Evolutionary conservation across 495 filamentous ascomycete genomes (phyloP), one percentile per base, ranked within the genome.

Genomic region (Bryoglossum gracile): DNA sequence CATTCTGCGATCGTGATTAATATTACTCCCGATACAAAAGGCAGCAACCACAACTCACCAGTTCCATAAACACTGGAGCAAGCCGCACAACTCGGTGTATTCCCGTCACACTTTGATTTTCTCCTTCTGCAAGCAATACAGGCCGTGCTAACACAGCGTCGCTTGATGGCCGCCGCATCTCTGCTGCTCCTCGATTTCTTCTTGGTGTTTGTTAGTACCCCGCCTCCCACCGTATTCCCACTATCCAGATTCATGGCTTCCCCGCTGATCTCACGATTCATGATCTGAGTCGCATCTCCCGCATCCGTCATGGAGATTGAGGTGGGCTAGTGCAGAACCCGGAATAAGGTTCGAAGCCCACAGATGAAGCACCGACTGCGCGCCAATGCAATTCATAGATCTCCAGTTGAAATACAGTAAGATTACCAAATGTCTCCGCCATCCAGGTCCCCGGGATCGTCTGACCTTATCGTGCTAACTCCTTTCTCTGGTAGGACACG

Each of bases 61-160:
- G 92, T 97, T 50, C 90, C 84, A 59, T 98, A 98, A 33, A 98
- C 94, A 38, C 88, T 94, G 19, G 87, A 79, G 66, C 92, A 98
- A 19, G 92, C 92, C 14, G 92, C 89, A 60, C 92, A 98, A 54
- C 86, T 88, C 3, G 92, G 92, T 2, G 84, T 75, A 30, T 90
- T 87, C 43, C 92, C 94, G 66, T 98, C 94, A 65, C 92, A 97
- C 80, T 95, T 94, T 37, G 86, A 90, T 62, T 95, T 95, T 38
- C 89, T 72, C 57, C 78, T 80, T n/a, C 91, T 81, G 62, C 89
- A 95, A 16, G 90, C 89, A 65, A 95, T 84, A 63, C 91, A 95
- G 2, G 90, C 90, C 22, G 87, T 95, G 68, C 86, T 91, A 32
- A 95, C 88, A 61, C 91, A 97, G 61, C 89, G 75, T 53, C 91